Evolutionary conservation across 1,284 basidiomycete species (phyloP), one percentile per base, ranked within the genome.

Genomic region (Pisolithus thermaeus): DNA sequence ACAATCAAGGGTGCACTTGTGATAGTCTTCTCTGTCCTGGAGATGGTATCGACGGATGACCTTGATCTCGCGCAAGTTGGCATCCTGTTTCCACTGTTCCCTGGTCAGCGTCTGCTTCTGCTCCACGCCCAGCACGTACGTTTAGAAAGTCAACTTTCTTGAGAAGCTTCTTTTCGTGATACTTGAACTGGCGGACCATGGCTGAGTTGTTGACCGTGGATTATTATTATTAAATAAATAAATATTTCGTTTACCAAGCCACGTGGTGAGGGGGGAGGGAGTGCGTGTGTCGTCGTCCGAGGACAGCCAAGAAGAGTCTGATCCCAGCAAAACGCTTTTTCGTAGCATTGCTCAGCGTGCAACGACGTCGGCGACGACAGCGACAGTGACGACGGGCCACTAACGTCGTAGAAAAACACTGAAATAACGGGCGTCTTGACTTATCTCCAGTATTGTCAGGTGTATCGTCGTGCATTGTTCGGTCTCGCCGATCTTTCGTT

Each of bases 31-130:
- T 61, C 93, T 74, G 71, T 93, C 79, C 66, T 96, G 93, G 56
- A 97, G 81, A 72, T 99, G 96, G 69, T 98, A 99, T 55, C 94
- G 76, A 42, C 96, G 83, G 85, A 99, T 91, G 52, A 99, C 90
- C 69, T 90, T 93, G 70, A 93, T 83, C 75, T 99, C 96, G 47
- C 96, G 84, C 45, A 90, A 73, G 64, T 87, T 90, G 8, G 90
- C 84, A 84, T 98, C 95, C 71, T 93, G 87, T 73, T 95, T 98
- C 96, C 97, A 99, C 89, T 97, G 69, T 39, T 18, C 38, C 20
- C 39, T 20, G 38, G 43, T 52, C 47, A 52, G 41, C 42, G 43
- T 27, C 28, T 28, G 48, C n/a, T 30, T 36, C 36, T 12, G 8
- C 27, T 23, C 49, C 18, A 36, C n/a, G 23, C 46, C 16, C 8